Evolutionary conservation across 768 basidiomycete genomes (phyloP), one percentile per base, ranked within the genome.

Genomic region (Lentinula boryana): DNA sequence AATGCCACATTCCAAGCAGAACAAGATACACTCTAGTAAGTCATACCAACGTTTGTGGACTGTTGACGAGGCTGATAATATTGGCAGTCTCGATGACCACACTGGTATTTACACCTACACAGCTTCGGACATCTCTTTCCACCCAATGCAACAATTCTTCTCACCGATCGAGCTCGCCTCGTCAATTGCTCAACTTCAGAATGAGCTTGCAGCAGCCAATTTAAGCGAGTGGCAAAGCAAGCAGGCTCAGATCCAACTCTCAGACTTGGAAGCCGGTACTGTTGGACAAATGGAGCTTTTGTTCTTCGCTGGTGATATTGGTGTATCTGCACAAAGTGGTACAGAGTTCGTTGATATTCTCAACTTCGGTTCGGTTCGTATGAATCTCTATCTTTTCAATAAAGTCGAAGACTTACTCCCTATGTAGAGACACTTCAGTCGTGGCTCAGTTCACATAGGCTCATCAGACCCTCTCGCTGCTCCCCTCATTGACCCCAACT

Each of bases 401-500:
- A 18, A n/a, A 44, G 40, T 46, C 16, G 6, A 15, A 8, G 18
- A 18, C 23, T 57, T 7, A 57, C 33, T 55, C 32, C 4, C 5
- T 38, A 18, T 46, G 15, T 27, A 58, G 57, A 33, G 41, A 35
- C 57, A 48, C 18, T 58, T 58, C 32, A 58, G 57, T 49, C 43
- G 57, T 16, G 57, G 57, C 15, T 58, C 57, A 36, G 57, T 58
- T 50, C 67, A 68, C 48, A 60, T 62, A 33, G 59, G 32, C 4
- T 63, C 65, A 7, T 46, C 59, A 4, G 66, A 72, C 44, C 69
- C 69, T n/a, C 21, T 46, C n/a, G 54, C 54, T 13, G 48, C 63
- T 16, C 64, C 68, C 6, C 59, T 48, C 33, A 65, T 69, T 31
- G 69, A 72, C 50, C 71, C 70, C 23, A 63, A 64, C 44, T 68